A percentile compares a stretch with the other conserved stretches of the same genome.
Conservation (phyloP, 768 basidiomycete genomes). For the Termitomyces sp. region DNA sequence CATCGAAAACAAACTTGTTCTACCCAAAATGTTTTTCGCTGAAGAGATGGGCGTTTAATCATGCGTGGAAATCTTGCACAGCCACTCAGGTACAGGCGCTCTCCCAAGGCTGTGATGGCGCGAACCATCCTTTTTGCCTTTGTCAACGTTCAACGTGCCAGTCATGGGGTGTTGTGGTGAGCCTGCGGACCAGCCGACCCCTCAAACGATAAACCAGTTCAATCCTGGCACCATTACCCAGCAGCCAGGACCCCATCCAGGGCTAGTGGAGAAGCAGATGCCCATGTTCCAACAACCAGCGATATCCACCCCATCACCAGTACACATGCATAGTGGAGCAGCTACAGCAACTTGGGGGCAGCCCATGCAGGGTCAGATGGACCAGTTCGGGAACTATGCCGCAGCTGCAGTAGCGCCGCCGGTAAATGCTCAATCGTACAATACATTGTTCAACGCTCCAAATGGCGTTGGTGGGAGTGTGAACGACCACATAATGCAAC, state of each 20-base stretch:
- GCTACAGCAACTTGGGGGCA: constrained; percentile 26
- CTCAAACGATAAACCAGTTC: constrained; percentile 25
- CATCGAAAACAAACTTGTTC: not conserved
- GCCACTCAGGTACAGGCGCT: constrained; percentile 26
- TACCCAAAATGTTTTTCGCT: not conserved
- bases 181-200: constrained; percentile 24
- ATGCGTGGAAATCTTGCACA: constrained; percentile 17
- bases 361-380: constrained; percentile 35
- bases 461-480: constrained; percentile 18
- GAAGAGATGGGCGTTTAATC: not conserved
- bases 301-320: constrained; percentile 31
- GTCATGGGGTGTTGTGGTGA: constrained; percentile 73
- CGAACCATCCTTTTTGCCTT: not conserved
- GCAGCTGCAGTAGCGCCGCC: constrained; percentile 15
- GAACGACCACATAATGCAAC: constrained; percentile 27
- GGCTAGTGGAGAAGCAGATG: constrained; percentile 36
- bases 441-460: constrained; percentile 22
- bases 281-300: constrained; percentile 37
- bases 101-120: constrained; percentile 7
- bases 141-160: constrained; percentile 5
- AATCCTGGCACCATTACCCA: constrained; percentile 37
- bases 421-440: constrained; percentile 10
- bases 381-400: constrained; percentile 26
- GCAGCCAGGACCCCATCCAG: constrained; percentile 47
- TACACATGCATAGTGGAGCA: constrained; percentile 16